Evolutionary conservation across 495 filamentous ascomycete genomes (phyloP).

Genomic region (Pseudoneurospora amorphoporcata): DNA sequence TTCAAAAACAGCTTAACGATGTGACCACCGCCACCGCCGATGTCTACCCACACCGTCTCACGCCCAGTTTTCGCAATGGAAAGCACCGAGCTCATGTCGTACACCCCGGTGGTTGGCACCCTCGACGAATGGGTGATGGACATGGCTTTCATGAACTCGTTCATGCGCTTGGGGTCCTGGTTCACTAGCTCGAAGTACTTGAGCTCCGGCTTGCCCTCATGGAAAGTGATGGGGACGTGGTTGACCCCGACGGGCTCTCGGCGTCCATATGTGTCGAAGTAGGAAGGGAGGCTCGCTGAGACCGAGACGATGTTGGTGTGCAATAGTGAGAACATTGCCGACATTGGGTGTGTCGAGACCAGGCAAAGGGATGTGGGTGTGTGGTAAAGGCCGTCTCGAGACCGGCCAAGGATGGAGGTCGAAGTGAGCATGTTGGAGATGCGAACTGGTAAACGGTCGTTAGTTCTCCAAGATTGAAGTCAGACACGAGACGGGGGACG

Average conservation of each 20-base stretch:
- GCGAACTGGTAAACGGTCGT: slow-evolving; percentile 10
- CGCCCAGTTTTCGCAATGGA: slow-evolving; percentile 3
- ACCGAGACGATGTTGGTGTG: slow-evolving; percentile 19
- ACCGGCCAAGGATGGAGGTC: slow-evolving; percentile 13
- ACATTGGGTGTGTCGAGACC: slow-evolving; percentile 11
- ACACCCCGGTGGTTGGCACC: slow-evolving; percentile 23
- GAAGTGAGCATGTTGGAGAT: slow-evolving; percentile 24
- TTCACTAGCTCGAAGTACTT: slow-evolving; percentile 21
- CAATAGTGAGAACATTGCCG: slow-evolving; percentile 48
- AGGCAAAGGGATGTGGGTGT: slow-evolving; percentile 21
- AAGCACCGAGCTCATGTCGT: slow-evolving; percentile 19
- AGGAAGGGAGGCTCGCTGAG: slow-evolving; percentile 17
- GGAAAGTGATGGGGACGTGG: slow-evolving; percentile 18
- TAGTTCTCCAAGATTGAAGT: background rate
- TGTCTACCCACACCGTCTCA: slow-evolving; percentile 22
- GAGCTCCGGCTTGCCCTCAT: slow-evolving; percentile 12
- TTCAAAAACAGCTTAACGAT: slow-evolving; percentile 20
- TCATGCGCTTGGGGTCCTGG: slow-evolving; percentile 8
- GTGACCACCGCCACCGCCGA: slow-evolving; percentile 31
- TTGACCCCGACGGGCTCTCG: slow-evolving; percentile 15
- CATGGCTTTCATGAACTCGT: slow-evolving; percentile 21
- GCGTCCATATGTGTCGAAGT: slow-evolving; percentile 26
- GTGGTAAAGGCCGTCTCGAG: slow-evolving; percentile 15
- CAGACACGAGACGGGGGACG: background rate
- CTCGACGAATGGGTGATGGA: slow-evolving; percentile 7